These are phyloP conservation scores for Boletus sensibilis DNA, from an alignment of 768 basidiomycete species.

Conservation along the genomic window DNA sequence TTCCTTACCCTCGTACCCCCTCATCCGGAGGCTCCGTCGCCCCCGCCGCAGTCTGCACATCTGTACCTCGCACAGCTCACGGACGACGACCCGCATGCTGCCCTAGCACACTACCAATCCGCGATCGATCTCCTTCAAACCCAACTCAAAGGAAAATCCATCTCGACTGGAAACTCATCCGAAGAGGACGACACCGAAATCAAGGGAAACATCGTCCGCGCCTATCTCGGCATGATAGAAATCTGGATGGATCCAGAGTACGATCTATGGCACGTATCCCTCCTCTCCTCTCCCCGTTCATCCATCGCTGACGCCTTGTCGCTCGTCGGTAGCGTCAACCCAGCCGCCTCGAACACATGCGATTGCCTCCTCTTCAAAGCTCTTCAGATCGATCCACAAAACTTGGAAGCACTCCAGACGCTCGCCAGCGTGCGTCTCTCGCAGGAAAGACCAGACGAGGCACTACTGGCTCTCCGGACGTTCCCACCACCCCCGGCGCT, in stretches of 20 bases:
- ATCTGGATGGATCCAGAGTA: constrained; percentile 94
- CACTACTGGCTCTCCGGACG: constrained; percentile 41
- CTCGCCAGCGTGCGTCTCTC: constrained; percentile 88
- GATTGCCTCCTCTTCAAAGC: constrained; percentile 75
- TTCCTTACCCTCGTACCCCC: constrained; percentile 63
- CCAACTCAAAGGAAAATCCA: constrained; percentile 75
- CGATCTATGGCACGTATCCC: constrained; percentile 71
- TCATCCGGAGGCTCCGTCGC: constrained; percentile 52
- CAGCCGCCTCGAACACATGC: constrained; percentile 77
- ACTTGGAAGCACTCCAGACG: constrained; percentile 75
- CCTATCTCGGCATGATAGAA: constrained; percentile 86
- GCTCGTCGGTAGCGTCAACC: constrained; percentile 61
- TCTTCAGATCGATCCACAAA: constrained; percentile 67
- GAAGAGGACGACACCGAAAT: constrained; percentile 47
- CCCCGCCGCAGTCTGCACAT: constrained; percentile 74
- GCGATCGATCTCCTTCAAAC: constrained; percentile 68
- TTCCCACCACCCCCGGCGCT: constrained; percentile 18
- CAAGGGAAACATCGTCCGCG: constrained; percentile 68
- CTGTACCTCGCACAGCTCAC: constrained; percentile 86
- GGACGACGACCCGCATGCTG: constrained; percentile 71
- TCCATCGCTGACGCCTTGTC: background rate
- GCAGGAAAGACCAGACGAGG: constrained; percentile 81
- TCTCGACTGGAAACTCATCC: constrained; percentile 35
- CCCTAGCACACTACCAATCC: constrained; percentile 75
- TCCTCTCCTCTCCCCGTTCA: background rate